Percentiles rank a stretch among this genome's conserved stretches.
These are phyloP conservation scores for Gaeumannomyces tritici DNA, from an alignment of 2,329 filamentous ascomycete species.

Conservation along the genomic window DNA sequence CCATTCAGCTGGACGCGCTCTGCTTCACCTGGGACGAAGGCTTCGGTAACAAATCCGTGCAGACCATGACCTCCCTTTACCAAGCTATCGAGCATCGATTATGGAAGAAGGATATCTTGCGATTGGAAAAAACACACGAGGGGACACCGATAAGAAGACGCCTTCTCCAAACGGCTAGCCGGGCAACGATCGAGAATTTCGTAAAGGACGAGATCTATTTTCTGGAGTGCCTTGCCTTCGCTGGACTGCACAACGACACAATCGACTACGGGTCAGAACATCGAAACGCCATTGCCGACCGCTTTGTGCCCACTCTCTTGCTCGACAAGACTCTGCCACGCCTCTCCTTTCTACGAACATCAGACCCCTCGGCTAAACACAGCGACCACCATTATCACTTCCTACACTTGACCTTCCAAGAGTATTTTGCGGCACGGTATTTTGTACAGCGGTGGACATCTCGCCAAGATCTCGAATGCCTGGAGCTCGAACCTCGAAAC, in stretches of 20 bases:
- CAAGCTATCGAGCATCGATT: conserved; percentile 20
- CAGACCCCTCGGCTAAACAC: conserved; percentile 13
- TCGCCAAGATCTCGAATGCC: conserved; percentile 9
- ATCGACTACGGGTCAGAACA: conserved; percentile 21
- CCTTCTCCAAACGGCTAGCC: too few species aligned
- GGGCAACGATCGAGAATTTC: too few species aligned
- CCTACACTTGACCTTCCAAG: conserved; percentile 31
- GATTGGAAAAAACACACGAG: too few species aligned
- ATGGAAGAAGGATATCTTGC: conserved; percentile 32
- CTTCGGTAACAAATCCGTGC: conserved; percentile 4
- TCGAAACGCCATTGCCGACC: conserved; percentile 10
- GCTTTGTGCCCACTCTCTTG: conserved; percentile 8
- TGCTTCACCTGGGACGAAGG: conserved; percentile 25
- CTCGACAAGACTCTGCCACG: conserved; percentile 9
- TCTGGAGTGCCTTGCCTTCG: conserved; percentile 24
- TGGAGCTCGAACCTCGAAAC: conserved; percentile 2
- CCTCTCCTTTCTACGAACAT: conserved; percentile 27
- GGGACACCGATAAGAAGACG: too few species aligned
- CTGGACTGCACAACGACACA: conserved; percentile 20
- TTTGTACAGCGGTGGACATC: conserved; percentile 23
- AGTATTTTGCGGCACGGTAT: conserved; percentile 30
- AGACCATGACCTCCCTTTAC: conserved; percentile 28
- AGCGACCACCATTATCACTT: conserved; percentile 25
- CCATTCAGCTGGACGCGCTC: conserved; percentile 32
- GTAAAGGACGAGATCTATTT: conserved; percentile 13